These are phyloP conservation scores for Ulota crispa DNA, from an alignment of 225 moss, liverwort and hornwort genomes.

Conservation along the genomic window DNA sequence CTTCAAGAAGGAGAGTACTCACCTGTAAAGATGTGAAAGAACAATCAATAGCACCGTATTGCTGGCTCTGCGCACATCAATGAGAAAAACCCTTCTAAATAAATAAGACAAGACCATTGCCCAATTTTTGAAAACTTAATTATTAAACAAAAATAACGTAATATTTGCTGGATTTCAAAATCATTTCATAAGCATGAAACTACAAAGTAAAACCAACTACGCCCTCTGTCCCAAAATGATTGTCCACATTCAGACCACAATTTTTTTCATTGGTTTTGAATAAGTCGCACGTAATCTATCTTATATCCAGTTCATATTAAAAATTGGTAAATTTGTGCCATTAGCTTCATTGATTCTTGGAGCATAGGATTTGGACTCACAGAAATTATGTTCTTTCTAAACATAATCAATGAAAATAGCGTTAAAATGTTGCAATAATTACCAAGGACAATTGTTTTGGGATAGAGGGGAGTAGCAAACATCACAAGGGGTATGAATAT, in stretches of 20 bases:
- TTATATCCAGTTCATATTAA: too few species aligned
- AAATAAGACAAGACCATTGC: neutral
- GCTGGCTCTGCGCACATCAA: constrained; percentile 41
- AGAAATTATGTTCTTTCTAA: too few species aligned
- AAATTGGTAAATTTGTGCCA: too few species aligned
- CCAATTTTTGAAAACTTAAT: neutral
- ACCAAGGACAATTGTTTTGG: too few species aligned
- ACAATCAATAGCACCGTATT: constrained; percentile 41
- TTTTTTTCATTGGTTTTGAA: too few species aligned
- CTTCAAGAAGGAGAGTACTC: neutral
- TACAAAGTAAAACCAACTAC: neutral
- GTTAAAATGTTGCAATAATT: too few species aligned
- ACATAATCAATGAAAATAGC: too few species aligned
- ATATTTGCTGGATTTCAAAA: neutral
- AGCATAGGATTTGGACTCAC: too few species aligned
- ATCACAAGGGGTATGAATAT: neutral
- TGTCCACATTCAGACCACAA: too few species aligned
- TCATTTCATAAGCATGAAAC: neutral
- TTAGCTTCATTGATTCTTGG: too few species aligned
- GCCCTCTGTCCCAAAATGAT: too few species aligned
- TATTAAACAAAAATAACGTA: neutral
- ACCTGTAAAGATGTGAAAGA: constrained; percentile 47
- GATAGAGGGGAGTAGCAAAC: neutral
- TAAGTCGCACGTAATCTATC: too few species aligned
- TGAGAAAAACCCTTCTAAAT: neutral